Evolutionary conservation across 2,329 filamentous ascomycete species (phyloP).

Genomic region (Alternaria triticina): DNA sequence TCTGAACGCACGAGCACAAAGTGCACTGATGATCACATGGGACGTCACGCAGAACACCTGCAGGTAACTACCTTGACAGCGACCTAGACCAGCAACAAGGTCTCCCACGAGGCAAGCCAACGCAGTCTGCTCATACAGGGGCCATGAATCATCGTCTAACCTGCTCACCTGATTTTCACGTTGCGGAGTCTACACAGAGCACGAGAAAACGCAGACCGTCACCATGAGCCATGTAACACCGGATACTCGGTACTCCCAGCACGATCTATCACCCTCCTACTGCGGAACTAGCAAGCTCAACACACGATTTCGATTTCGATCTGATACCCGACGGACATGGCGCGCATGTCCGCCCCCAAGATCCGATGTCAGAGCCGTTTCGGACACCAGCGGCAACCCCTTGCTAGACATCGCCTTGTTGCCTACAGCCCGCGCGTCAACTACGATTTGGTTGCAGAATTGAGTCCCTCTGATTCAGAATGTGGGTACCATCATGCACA

Average conservation of each 20-base stretch:
- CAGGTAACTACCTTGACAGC: not conserved
- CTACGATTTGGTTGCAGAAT: not conserved
- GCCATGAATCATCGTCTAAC: not conserved
- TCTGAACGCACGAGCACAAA: constrained; percentile 6
- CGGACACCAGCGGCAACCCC: not conserved
- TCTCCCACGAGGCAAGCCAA: not conserved
- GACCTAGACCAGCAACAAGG: not conserved
- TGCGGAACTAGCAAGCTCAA: not conserved
- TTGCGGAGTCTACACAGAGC: not conserved
- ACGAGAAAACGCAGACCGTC: not conserved
- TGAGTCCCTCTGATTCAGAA: not conserved
- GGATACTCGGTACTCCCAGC: not conserved
- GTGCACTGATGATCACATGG: not conserved
- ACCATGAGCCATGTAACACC: not conserved
- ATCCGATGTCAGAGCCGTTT: not conserved
- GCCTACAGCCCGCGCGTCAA: not conserved
- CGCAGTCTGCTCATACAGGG: not conserved
- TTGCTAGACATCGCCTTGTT: not conserved
- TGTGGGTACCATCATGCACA: constrained; percentile 6
- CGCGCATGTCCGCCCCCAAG: constrained; percentile 1
- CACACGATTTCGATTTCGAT: not conserved
- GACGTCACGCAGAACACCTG: not conserved
- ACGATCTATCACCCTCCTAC: not conserved
- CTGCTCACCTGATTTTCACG: not conserved
- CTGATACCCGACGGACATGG: not conserved